Evolutionary conservation across 345 rosid species (phyloP), one percentile per base, ranked within the genome.

Genomic region (Aethionema arabicum): DNA sequence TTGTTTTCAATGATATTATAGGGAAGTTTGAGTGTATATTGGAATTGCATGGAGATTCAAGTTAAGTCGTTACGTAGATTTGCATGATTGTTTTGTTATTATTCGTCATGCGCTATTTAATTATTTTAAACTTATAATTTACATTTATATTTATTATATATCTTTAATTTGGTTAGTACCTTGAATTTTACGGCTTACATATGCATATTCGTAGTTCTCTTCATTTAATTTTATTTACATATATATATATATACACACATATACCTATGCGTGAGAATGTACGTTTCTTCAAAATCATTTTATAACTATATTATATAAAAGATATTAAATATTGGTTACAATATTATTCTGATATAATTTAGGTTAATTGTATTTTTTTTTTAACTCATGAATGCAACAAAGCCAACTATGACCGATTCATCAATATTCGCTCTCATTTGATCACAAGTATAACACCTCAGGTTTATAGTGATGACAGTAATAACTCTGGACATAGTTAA

Each of bases 21-120:
- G 8, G 10, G 16, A 14, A 42, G 53, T 45, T 59, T 59, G 50
- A 57, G 50, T 42, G 62, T 50, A 57, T 57, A 21, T 21, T 48
- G 50, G 39, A 39, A 8, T 10, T 54, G 59, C 59, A 36, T 54
- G 60, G 16, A 21, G 7, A 27, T 38, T 27, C 6, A 39, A 56
- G 47, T 4, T 0, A 51, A 21, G 27, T 30, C 29, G n/a, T 41
- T 42, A 57, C 50, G 50, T 57, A 57, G 4, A 30, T 36, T 46
- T 27, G 30, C 46, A 37, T 21, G 27, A 21, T 21, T 21, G 2
- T 21, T 61, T 37, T 5, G 10, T 9, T 61, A 8, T 47, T 5
- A 37, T 44, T 8, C 35, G 36, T 16, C 55, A 36, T 61, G 36
- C 11, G 35, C 55, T 46, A 39, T 8, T 8, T 13, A 14, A 9